Conservation (phyloP, 768 basidiomycete genomes). For the Mycena vitilis region DNA sequence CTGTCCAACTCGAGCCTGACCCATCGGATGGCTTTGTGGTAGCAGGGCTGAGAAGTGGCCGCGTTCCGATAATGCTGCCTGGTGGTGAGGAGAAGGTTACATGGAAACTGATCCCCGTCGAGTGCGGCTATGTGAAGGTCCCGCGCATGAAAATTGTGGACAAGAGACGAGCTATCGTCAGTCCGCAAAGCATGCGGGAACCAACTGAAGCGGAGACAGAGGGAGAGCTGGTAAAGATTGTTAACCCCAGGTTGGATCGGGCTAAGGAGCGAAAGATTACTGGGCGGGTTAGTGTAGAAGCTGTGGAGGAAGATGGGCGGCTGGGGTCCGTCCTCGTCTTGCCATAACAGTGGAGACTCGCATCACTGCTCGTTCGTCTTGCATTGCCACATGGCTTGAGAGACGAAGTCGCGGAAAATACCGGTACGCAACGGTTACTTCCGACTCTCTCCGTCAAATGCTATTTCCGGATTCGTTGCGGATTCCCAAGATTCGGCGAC, state of each 20-base stretch:
- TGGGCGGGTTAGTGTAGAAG: constrained; percentile 34
- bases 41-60: constrained; percentile 75
- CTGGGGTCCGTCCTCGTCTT: constrained; percentile 51
- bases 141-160: constrained; percentile 72
- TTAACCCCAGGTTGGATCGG: constrained; percentile 62
- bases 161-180: constrained; percentile 55
- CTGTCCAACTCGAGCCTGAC: constrained; percentile 79
- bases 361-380: no score
- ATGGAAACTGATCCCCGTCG: constrained; percentile 80
- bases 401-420: no score
- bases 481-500: no score
- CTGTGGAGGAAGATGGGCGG: constrained; percentile 31
- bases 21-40: constrained; percentile 80
- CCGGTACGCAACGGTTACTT: no score
- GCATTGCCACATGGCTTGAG: no score
- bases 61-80: constrained; percentile 79
- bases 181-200: constrained; percentile 40
- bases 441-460: no score
- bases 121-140: constrained; percentile 74
- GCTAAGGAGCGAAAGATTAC: constrained; percentile 36
- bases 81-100: constrained; percentile 72
- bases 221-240: constrained; percentile 62
- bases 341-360: constrained; percentile 14
- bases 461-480: no score
- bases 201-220: constrained; percentile 49